Percentiles rank a stretch among this genome's conserved stretches.
Evolutionary conservation across 164 flowering plant species (phyloP).

Genomic region (Kingdonia uniflora): DNA sequence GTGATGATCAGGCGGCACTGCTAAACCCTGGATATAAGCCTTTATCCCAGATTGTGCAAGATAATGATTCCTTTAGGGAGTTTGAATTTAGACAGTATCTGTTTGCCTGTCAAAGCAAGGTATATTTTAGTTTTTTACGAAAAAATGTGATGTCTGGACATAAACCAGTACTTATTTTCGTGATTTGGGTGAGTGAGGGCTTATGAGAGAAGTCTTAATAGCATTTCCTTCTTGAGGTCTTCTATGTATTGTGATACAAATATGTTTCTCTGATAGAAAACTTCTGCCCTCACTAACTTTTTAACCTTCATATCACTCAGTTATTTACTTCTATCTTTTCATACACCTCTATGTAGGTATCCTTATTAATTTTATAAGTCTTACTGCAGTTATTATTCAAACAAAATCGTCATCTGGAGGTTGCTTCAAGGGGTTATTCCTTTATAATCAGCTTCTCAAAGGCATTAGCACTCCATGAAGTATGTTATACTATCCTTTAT

Average conservation of each 20-base stretch:
- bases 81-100: conserved; percentile 97
- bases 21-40: conserved; percentile 65
- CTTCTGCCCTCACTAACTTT: no score
- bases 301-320: no score
- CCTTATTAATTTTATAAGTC: no score
- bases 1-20: conserved; percentile 87
- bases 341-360: no score
- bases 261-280: no score
- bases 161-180: no score
- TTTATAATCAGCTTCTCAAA: conserved; percentile 87
- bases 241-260: no score
- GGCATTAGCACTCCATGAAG: conserved; percentile 70
- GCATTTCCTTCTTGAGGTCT: no score
- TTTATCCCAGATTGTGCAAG: conserved; percentile 76
- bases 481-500: conserved; percentile 14
- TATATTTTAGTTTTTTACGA: conserved; percentile 7
- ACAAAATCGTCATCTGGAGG: conserved; percentile 83
- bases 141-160: no score
- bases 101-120: conserved; percentile 94
- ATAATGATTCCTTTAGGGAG: conserved; percentile 86
- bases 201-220: no score
- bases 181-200: no score
- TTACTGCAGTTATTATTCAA: conserved; percentile 67
- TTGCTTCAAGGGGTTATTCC: conserved; percentile 86
- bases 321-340: no score